Evolutionary conservation across 306 rosid genomes (phyloP), one percentile per base, ranked within the genome.

Genomic region (Vigna radiata): DNA sequence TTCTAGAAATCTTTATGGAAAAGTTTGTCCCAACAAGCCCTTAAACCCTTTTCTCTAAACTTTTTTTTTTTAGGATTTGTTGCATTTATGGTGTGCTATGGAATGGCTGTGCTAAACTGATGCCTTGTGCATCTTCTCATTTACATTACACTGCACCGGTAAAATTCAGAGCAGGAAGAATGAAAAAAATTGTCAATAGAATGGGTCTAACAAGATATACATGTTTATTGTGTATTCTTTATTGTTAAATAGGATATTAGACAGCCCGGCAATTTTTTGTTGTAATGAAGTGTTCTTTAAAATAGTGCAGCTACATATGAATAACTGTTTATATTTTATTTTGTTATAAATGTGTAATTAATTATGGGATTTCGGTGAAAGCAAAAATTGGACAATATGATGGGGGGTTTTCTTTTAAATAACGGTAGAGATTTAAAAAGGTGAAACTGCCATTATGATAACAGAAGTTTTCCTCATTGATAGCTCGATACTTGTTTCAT

Each of bases 131-230:
- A 61, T 31, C 21, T 71, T 61, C 14, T 69, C 41, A 19, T 58
- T 68, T 60, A 54, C 68, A 27, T 55, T 9, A 44, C 8, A 58
- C 13, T 25, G 37, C 63, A 10, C n/a, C 8, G 16, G 33, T 63
- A 63, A 75, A 68, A 55, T 67, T 43, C 59, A 66, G 68, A 54
- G 49, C 68, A 43, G 58, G 49, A 41, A n/a, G 55, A 66, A 33
- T 54, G 12, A 68, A 41, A 8, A 41, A 55, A 43, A 21, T 31
- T 68, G 37, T 27, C 60, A 25, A 36, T 27, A 43, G 47, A 58
- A 8, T 58, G 29, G 41, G 21, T 25, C 21, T 41, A 29, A 37
- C 46, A 62, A 58, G 8, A 67, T 73, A 25, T 58, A 52, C 58
- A 58, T 23, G 31, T 58, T 39, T 50, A 54, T 41, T 5, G 29